Evolutionary conservation across 2,329 filamentous ascomycete species (phyloP).

Genomic region (Myriosclerotinia duriaeana): DNA sequence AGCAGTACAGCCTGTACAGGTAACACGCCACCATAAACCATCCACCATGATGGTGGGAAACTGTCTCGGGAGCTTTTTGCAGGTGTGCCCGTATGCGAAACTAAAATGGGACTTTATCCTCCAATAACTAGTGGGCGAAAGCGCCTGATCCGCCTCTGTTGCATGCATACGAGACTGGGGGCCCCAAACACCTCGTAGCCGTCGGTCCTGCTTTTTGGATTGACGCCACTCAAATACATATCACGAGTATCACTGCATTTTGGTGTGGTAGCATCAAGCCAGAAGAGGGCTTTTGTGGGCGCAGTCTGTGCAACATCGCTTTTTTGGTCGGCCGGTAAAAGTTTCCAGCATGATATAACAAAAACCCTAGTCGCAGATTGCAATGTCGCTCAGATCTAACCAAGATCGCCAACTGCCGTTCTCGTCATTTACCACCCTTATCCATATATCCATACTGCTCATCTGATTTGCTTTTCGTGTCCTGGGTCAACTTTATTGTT

Average conservation of each 20-base stretch:
- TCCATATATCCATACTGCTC: constrained; percentile 11
- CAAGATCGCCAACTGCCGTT: constrained; percentile 24
- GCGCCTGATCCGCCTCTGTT: constrained; percentile 11
- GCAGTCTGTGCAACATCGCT: constrained; percentile 7
- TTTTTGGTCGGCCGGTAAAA: constrained; percentile 21
- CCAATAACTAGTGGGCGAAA: constrained; percentile 1
- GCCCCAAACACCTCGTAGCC: neutral
- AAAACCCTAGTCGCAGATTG: constrained; percentile 21
- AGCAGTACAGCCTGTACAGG: constrained; percentile 7
- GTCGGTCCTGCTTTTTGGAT: constrained; percentile 5
- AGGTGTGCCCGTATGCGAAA: neutral
- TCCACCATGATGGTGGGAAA: constrained; percentile 13
- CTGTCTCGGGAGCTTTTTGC: constrained; percentile 17
- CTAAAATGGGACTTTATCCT: neutral
- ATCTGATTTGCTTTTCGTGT: constrained; percentile 22
- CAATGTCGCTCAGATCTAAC: constrained; percentile 22
- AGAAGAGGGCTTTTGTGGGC: constrained; percentile 7
- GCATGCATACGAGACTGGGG: constrained; percentile 14
- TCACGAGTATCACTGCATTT: constrained; percentile 15
- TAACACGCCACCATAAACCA: constrained; percentile 15
- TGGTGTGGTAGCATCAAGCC: constrained; percentile 11
- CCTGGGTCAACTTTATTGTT: constrained; percentile 9
- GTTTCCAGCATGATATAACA: constrained; percentile 23
- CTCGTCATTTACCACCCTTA: constrained; percentile 16
- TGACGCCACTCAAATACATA: constrained; percentile 7